These are phyloP conservation scores for Citrus trifoliata DNA, from an alignment of 345 rosid genomes.

Conservation along the genomic window DNA sequence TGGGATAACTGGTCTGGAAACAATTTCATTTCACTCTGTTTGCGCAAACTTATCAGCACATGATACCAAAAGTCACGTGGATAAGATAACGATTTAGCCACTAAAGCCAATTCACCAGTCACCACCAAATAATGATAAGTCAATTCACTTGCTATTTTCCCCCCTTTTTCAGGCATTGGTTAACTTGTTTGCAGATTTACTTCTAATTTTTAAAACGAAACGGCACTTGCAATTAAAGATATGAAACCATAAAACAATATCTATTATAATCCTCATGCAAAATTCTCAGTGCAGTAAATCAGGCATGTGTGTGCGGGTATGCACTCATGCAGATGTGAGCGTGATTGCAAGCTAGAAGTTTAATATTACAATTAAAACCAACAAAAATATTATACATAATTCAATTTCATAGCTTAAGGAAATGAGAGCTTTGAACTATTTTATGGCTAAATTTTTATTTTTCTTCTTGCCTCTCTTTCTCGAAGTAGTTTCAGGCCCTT, in stretches of 20 bases:
- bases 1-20: neutral
- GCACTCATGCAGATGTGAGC: neutral
- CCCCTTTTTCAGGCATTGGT: no score
- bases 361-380: neutral
- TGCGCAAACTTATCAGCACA: neutral
- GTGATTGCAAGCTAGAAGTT: neutral
- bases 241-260: neutral
- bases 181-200: no score
- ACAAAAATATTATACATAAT: neutral
- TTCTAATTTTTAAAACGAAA: no score
- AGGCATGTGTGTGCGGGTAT: no score
- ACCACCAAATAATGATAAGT: neutral
- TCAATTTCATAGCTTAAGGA: neutral
- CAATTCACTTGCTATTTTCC: no score
- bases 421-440: neutral
- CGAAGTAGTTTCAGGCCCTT: slow-evolving; percentile 63
- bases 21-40: neutral
- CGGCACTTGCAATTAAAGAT: no score
- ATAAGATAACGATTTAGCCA: neutral
- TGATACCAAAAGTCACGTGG: neutral
- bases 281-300: neutral
- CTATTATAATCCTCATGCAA: neutral
- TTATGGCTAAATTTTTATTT: slow-evolving; percentile 21
- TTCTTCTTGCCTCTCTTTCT: slow-evolving; percentile 74
- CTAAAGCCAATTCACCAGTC: neutral